phyloP scores from a whole-genome alignment of 176 grass and related monocot genomes.

The Olyra latifolia region DNA sequence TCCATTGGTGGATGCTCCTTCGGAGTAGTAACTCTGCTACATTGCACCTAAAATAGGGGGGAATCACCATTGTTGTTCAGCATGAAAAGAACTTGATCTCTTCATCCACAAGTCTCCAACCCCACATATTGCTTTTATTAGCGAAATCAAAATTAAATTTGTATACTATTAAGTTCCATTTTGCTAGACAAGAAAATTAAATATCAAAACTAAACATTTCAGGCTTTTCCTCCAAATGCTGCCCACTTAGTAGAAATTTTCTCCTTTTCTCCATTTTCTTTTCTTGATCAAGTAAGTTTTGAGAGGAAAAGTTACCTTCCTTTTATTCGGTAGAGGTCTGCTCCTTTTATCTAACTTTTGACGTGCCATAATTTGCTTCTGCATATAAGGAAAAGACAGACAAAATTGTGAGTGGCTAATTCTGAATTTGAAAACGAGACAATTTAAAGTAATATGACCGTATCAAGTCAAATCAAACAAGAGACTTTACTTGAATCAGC shows the following conservation, averaged over 20 bases:
- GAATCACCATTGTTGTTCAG: not conserved
- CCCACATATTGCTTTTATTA: too few species aligned
- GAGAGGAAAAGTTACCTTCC: slow-evolving; percentile 50
- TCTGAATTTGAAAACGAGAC: slow-evolving; percentile 1
- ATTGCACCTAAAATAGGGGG: slow-evolving; percentile 51
- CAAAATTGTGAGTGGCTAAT: slow-evolving; percentile 10
- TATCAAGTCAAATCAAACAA: slow-evolving; percentile 31
- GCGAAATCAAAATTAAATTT: too few species aligned
- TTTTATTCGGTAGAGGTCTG: slow-evolving; percentile 47
- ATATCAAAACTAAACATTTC: not conserved
- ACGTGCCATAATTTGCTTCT: slow-evolving; percentile 51
- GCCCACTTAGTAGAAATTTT: not conserved
- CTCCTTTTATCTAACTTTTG: slow-evolving; percentile 61
- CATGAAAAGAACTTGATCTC: not conserved
- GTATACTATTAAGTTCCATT: not conserved
- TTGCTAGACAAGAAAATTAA: slow-evolving; percentile 2
- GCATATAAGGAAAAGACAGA: slow-evolving; percentile 33
- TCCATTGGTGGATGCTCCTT: slow-evolving; percentile 50
- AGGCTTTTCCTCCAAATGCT: slow-evolving; percentile 16
- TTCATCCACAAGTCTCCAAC: too few species aligned
- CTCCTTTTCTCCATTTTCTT: not conserved
- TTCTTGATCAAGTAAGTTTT: not conserved
- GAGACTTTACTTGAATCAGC: slow-evolving; percentile 40
- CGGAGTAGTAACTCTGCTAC: slow-evolving; percentile 42
- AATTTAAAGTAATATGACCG: slow-evolving; percentile 1